phyloP scores from a whole-genome alignment of 805 yeast species.

The Candida taoyuanica region DNA sequence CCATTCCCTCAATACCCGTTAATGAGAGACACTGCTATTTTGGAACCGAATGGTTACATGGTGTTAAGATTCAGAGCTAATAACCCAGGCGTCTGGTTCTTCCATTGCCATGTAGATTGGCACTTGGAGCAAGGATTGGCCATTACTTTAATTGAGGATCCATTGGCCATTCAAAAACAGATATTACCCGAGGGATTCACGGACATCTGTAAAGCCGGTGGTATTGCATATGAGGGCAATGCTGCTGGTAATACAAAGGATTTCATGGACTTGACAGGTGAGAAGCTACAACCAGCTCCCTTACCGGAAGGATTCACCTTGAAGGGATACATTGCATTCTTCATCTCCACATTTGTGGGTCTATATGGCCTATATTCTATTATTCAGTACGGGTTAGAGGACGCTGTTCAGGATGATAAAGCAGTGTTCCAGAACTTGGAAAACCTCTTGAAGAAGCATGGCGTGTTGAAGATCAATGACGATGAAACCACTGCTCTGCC shows the following conservation, averaged over 20 bases:
- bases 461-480: conserved; percentile 12
- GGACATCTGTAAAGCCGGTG: conserved; percentile 43
- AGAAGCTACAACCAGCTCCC: conserved; percentile 53
- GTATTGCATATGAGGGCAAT: conserved; percentile 51
- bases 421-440: conserved; percentile 36
- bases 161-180: conserved; percentile 47
- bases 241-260: conserved; percentile 60
- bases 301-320: conserved; percentile 68
- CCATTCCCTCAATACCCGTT: conserved; percentile 71
- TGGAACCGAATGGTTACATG: conserved; percentile 79
- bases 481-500: conserved; percentile 13
- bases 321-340: conserved; percentile 64
- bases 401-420: conserved; percentile 47
- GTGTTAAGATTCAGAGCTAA: conserved; percentile 85
- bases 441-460: conserved; percentile 28
- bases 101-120: conserved; percentile 99
- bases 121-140: conserved; percentile 95
- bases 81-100: conserved; percentile 98
- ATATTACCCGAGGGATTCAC: conserved; percentile 44
- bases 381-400: conserved; percentile 61
- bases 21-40: conserved; percentile 77
- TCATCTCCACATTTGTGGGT: conserved; percentile 50
- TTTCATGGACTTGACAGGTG: conserved; percentile 57
- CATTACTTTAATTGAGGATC: conserved; percentile 77
- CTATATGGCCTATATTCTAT: conserved; percentile 58